These are phyloP conservation scores for Solidago caesia DNA, from an alignment of 129 eudicot species.

Conservation along the genomic window DNA sequence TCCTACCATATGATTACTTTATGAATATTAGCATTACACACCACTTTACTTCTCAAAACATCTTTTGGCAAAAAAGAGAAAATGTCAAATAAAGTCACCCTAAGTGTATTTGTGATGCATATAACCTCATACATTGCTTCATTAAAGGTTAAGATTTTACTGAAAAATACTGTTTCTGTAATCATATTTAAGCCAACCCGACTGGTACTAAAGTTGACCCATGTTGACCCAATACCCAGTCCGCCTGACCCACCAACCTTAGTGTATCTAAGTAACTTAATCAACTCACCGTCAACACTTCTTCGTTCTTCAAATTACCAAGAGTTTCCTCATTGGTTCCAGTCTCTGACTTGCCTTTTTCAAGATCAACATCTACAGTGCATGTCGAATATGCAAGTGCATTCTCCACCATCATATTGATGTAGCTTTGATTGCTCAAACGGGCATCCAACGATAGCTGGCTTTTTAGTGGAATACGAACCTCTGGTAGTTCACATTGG, in stretches of 20 bases:
- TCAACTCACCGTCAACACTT: constrained; percentile 48
- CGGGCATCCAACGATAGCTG: constrained; percentile 50
- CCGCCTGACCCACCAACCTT: background rate
- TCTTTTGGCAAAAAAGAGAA: constrained; percentile 3
- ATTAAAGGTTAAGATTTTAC: background rate
- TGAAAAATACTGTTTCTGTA: background rate
- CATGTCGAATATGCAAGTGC: constrained; percentile 50
- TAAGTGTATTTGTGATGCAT: background rate
- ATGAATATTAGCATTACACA: background rate
- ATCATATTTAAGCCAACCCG: background rate
- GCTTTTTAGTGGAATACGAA: constrained; percentile 38
- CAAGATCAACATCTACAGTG: constrained; percentile 52
- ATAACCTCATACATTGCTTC: background rate
- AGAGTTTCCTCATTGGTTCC: constrained; percentile 41
- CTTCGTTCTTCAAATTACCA: constrained; percentile 46
- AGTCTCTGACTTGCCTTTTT: constrained; percentile 52
- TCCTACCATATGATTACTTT: background rate
- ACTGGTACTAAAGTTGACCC: background rate
- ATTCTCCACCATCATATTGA: constrained; percentile 45
- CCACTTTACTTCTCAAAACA: constrained; percentile 2
- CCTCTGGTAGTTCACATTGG: constrained; percentile 43
- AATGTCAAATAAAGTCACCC: background rate
- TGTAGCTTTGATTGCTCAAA: constrained; percentile 41
- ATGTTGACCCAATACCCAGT: background rate
- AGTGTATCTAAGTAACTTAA: background rate